These are phyloP conservation scores for Aspergillus egyptiacus DNA, from an alignment of 495 filamentous ascomycete genomes.

Conservation along the genomic window DNA sequence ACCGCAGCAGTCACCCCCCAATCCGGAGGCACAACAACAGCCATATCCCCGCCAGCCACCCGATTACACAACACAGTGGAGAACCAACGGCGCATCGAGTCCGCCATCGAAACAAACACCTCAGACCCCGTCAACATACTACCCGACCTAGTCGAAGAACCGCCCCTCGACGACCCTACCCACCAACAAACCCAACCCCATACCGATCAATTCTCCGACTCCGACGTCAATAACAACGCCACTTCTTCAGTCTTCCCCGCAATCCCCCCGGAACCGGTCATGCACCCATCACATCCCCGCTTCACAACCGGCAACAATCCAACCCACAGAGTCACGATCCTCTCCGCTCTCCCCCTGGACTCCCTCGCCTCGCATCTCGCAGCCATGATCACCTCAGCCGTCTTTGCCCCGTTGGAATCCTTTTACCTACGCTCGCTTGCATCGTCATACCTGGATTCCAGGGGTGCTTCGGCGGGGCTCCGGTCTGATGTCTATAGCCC, in stretches of 20 bases:
- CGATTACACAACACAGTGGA: constrained; percentile 9
- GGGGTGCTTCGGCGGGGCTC: constrained; percentile 17
- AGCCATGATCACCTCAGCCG: constrained; percentile 33
- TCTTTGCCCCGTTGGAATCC: constrained; percentile 45
- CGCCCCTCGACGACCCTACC: constrained; percentile 20
- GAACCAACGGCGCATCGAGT: constrained; percentile 1
- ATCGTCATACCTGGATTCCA: constrained; percentile 32
- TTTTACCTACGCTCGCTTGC: constrained; percentile 44
- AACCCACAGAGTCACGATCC: constrained; percentile 43
- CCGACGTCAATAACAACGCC: background rate
- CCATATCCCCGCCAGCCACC: background rate
- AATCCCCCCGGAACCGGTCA: constrained; percentile 5
- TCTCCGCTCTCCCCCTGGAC: constrained; percentile 44
- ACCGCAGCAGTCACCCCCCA: constrained; percentile 17
- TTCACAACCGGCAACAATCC: constrained; percentile 10
- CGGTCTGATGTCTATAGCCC: constrained; percentile 30
- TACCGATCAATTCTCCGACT: background rate
- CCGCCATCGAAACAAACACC: constrained; percentile 3
- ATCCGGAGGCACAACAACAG: constrained; percentile 11
- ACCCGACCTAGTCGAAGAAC: constrained; percentile 35
- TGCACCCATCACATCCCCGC: constrained; percentile 13
- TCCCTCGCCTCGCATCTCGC: constrained; percentile 42
- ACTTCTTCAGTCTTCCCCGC: constrained; percentile 4
- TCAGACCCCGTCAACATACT: constrained; percentile 23
- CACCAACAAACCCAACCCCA: constrained; percentile 12